Percentiles rank a stretch among this genome's conserved stretches.
Evolutionary conservation across 768 basidiomycete species (phyloP).

Genomic region (Suillus discolor): DNA sequence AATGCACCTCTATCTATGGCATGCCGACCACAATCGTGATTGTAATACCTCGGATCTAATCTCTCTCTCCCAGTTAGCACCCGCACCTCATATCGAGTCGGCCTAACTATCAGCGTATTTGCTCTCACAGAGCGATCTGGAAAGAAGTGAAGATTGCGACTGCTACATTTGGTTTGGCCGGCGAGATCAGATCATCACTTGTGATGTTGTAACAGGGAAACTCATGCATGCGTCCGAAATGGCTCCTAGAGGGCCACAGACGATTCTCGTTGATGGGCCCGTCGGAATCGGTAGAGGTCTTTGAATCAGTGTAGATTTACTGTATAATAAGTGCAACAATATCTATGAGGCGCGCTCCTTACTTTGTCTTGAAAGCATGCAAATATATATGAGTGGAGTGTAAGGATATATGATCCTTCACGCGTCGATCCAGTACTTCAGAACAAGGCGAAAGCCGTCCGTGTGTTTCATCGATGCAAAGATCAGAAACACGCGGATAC

Average conservation of each 20-base stretch:
- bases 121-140: not conserved
- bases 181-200: not conserved
- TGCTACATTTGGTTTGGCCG: not conserved
- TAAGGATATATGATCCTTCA: no score
- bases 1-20: constrained; percentile 11
- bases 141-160: not conserved
- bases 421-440: no score
- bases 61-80: not conserved
- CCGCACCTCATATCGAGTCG: not conserved
- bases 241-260: not conserved
- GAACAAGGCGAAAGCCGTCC: no score
- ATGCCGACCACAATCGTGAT: not conserved
- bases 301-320: no score
- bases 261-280: not conserved
- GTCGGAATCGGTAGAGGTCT: no score
- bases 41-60: not conserved
- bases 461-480: no score
- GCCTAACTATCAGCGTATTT: not conserved
- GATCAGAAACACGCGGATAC: no score
- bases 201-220: not conserved
- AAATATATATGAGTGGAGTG: no score
- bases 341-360: no score
- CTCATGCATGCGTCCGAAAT: not conserved
- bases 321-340: no score
- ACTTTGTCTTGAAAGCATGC: no score